These are phyloP conservation scores for Punctularia strigosozonata DNA, from an alignment of 768 basidiomycete species.

Conservation along the genomic window DNA sequence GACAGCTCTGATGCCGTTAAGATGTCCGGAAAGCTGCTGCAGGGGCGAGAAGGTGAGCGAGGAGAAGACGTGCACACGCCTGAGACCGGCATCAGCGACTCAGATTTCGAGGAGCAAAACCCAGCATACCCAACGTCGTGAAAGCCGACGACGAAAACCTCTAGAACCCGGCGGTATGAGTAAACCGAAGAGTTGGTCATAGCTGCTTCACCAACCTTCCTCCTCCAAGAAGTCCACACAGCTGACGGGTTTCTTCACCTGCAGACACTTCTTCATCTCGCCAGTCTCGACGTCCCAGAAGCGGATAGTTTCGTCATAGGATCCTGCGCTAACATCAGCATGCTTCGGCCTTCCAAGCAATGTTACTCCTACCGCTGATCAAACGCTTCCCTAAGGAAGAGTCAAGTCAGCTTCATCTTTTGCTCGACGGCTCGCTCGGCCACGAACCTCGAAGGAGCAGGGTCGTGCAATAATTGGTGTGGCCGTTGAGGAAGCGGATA, in stretches of 20 bases:
- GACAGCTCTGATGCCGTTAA: constrained; percentile 85
- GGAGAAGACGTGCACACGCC: constrained; percentile 82
- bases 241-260: constrained; percentile 83
- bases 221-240: constrained; percentile 81
- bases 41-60: constrained; percentile 75
- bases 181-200: no score
- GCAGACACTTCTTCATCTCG: constrained; percentile 60
- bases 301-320: constrained; percentile 85
- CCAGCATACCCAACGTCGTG: constrained; percentile 74
- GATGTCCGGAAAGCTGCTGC: constrained; percentile 75
- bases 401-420: no score
- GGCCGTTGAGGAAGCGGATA: constrained; percentile 68
- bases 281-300: constrained; percentile 79
- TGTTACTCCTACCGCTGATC: no score
- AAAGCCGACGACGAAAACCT: constrained; percentile 88
- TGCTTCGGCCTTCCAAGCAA: no score
- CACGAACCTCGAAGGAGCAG: constrained; percentile 45
- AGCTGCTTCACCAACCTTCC: constrained; percentile 53
- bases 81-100: constrained; percentile 16
- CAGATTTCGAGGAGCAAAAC: neutral
- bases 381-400: constrained; percentile 49
- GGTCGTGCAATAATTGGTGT: constrained; percentile 83
- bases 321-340: no score
- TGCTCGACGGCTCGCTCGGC: no score
- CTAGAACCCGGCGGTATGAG: no score